Conservation (phyloP, 129 eudicot species). For the Tagetes erecta region DNA sequence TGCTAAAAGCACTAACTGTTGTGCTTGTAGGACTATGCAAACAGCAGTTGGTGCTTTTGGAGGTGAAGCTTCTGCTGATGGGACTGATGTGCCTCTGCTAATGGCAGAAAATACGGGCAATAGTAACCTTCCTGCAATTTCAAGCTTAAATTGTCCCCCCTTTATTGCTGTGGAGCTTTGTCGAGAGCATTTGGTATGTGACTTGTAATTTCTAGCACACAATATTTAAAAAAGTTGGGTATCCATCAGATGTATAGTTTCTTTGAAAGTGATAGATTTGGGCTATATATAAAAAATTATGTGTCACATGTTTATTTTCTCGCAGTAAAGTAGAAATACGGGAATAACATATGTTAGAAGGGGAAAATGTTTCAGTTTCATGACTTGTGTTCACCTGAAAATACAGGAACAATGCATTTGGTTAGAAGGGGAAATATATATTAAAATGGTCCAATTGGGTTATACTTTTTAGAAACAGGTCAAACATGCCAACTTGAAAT, state of each 20-base stretch:
- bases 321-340: neutral
- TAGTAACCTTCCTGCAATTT: conserved; percentile 71
- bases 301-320: neutral
- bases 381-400: neutral
- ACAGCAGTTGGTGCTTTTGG: conserved; percentile 97
- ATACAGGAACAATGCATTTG: neutral
- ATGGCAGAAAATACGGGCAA: conserved; percentile 73
- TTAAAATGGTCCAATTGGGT: neutral
- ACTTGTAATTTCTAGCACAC: neutral
- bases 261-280: neutral
- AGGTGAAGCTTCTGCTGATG: conserved; percentile 60
- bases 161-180: conserved; percentile 84
- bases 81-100: conserved; percentile 51
- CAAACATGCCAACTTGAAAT: neutral
- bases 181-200: conserved; percentile 83
- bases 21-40: conserved; percentile 81
- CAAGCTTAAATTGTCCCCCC: conserved; percentile 76
- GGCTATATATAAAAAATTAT: neutral
- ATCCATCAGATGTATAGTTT: neutral
- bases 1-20: conserved; percentile 6
- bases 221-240: neutral
- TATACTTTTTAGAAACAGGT: neutral
- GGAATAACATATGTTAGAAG: neutral
- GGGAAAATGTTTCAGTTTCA: too few relatives aligned
- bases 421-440: neutral